These are phyloP conservation scores for Hymenotorrendiella dingleyae DNA, from an alignment of 2,329 filamentous ascomycete species.

Conservation along the genomic window DNA sequence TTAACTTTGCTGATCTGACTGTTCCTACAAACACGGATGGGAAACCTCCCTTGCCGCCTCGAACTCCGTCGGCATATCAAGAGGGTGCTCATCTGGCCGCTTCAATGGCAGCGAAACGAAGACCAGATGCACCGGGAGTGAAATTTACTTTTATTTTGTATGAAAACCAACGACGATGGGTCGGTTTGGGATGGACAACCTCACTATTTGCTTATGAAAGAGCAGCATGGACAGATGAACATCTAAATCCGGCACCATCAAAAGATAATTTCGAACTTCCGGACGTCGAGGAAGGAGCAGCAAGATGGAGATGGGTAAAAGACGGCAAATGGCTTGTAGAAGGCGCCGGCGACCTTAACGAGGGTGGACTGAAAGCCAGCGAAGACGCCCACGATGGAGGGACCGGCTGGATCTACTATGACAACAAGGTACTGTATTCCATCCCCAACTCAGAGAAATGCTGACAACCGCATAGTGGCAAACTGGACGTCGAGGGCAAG, in stretches of 20 bases:
- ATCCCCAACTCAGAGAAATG: background rate
- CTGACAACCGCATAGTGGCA: conserved; percentile 61
- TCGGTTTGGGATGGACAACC: conserved; percentile 91
- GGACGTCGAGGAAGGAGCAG: conserved; percentile 56
- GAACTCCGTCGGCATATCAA: conserved; percentile 18
- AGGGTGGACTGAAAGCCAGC: conserved; percentile 36
- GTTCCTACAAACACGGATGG: conserved; percentile 17
- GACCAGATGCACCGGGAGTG: conserved; percentile 65
- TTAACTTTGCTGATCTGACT: conserved; percentile 58
- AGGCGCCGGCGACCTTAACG: conserved; percentile 53
- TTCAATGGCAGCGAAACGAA: conserved; percentile 29
- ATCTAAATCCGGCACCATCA: conserved; percentile 71
- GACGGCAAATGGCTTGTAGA: conserved; percentile 84
- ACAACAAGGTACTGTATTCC: conserved; percentile 71
- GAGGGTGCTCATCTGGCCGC: conserved; percentile 31
- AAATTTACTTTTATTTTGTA: conserved; percentile 96
- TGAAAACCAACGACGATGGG: conserved; percentile 93
- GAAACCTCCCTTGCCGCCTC: conserved; percentile 29
- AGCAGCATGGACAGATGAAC: conserved; percentile 90
- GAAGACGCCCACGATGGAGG: conserved; percentile 35
- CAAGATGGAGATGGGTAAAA: conserved; percentile 76
- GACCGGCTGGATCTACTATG: conserved; percentile 95
- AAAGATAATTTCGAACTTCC: conserved; percentile 68
- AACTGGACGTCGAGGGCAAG: conserved; percentile 73
- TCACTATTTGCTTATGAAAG: conserved; percentile 88